Evolutionary conservation across 805 yeast genomes (phyloP).

Genomic region (Hanseniaspora meyeri): DNA sequence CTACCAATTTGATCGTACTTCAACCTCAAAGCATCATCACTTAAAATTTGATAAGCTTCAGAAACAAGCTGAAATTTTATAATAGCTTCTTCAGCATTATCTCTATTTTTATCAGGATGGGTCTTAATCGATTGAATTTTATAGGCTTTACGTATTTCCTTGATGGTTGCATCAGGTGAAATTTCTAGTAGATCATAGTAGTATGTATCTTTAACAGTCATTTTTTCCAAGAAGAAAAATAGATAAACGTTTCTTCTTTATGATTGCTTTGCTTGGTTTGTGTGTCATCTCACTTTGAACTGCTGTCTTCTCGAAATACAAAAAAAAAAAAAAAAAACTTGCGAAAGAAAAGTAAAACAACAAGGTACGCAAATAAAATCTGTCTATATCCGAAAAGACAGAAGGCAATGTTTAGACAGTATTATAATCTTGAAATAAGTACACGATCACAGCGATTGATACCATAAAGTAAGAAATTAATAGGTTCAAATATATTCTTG

Average conservation of each 20-base stretch:
- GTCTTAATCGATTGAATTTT: conserved; percentile 61
- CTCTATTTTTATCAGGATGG: conserved; percentile 74
- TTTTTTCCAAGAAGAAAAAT: conserved; percentile 17
- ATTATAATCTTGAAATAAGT: too few species aligned
- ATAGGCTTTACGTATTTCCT: conserved; percentile 68
- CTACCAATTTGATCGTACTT: conserved; percentile 68
- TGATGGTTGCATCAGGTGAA: conserved; percentile 43
- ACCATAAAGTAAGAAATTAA: neutral
- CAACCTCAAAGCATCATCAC: conserved; percentile 49
- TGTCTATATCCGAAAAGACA: neutral
- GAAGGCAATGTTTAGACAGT: neutral
- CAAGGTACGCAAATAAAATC: neutral
- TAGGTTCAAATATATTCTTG: too few species aligned
- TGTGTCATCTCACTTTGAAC: neutral
- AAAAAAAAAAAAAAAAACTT: too few species aligned
- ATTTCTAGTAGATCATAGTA: conserved; percentile 61
- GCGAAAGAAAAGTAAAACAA: too few species aligned
- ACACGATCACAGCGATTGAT: too few species aligned
- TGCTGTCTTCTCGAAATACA: neutral
- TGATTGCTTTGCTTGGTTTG: neutral
- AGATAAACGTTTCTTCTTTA: neutral
- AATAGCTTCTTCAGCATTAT: conserved; percentile 57
- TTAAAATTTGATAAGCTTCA: conserved; percentile 69
- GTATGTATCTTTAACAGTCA: conserved; percentile 59
- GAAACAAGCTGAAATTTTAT: conserved; percentile 47